Conservation (phyloP, 192 early-diverging fungal species). For the Gryganskiella cystojenkinii region DNA sequence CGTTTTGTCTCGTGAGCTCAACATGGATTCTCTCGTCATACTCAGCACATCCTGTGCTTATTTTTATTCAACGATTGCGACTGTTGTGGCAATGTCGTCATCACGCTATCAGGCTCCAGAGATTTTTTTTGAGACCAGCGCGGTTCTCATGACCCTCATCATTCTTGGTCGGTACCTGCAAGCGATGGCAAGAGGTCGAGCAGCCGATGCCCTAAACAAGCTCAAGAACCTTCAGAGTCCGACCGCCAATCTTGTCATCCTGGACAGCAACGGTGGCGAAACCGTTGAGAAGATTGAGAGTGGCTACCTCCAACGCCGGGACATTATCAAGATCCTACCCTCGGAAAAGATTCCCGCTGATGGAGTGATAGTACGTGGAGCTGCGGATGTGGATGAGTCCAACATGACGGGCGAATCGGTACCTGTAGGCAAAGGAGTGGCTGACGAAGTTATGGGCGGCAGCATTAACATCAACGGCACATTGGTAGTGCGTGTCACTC, state of each 20-base stretch:
- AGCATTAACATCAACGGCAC: slow-evolving; percentile 69
- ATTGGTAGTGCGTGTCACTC: slow-evolving; percentile 66
- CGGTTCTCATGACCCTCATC: slow-evolving; percentile 81
- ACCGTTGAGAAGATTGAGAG: slow-evolving; percentile 4
- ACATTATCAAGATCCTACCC: slow-evolving; percentile 73
- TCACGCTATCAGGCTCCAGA: not conserved
- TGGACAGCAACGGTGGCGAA: slow-evolving; percentile 9
- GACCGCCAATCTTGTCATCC: slow-evolving; percentile 63
- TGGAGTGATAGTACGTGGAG: slow-evolving; percentile 55
- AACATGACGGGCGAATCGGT: slow-evolving; percentile 83
- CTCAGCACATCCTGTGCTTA: slow-evolving; percentile 77
- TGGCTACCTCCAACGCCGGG: slow-evolving; percentile 55
- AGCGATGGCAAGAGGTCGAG: slow-evolving; percentile 75
- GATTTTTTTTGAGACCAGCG: slow-evolving; percentile 77
- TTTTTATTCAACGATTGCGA: slow-evolving; percentile 47
- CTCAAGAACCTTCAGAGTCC: slow-evolving; percentile 73
- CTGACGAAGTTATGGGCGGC: slow-evolving; percentile 57
- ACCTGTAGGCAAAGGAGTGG: slow-evolving; percentile 60
- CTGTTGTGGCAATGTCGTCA: slow-evolving; percentile 6
- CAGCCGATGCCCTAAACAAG: slow-evolving; percentile 73
- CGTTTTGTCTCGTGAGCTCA: slow-evolving; percentile 61
- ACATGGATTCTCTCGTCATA: slow-evolving; percentile 81
- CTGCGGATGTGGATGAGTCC: slow-evolving; percentile 71
- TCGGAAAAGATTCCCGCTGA: slow-evolving; percentile 76
- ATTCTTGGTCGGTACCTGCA: slow-evolving; percentile 80